These are phyloP conservation scores for Ogataea trehalophila DNA, from an alignment of 805 yeast species.

Conservation along the genomic window DNA sequence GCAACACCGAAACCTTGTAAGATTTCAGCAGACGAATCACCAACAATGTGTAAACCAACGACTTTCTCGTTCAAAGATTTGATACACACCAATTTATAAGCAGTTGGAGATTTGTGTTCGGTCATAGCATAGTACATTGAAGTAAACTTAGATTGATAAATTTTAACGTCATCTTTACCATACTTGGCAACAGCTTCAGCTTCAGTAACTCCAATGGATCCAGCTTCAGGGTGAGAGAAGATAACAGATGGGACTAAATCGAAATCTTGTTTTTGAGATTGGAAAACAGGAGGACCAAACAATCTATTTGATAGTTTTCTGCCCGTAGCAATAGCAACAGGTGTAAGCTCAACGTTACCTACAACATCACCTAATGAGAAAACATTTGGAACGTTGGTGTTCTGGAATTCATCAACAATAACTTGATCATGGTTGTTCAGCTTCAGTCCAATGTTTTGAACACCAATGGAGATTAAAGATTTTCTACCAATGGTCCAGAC, in stretches of 20 bases:
- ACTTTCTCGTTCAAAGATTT: conserved; percentile 84
- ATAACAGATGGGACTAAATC: conserved; percentile 88
- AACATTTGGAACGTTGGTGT: conserved; percentile 64
- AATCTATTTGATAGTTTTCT: conserved; percentile 88
- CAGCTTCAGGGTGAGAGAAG: conserved; percentile 98
- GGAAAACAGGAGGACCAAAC: conserved; percentile 73
- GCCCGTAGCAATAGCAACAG: conserved; percentile 98
- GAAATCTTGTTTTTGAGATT: conserved; percentile 78
- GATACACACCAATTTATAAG: conserved; percentile 71
- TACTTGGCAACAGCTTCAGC: conserved; percentile 69
- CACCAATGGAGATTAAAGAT: conserved; percentile 67
- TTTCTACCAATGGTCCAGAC: conserved; percentile 95
- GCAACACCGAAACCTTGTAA: conserved; percentile 99
- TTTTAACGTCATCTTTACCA: conserved; percentile 75
- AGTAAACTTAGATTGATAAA: conserved; percentile 77
- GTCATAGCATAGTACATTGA: conserved; percentile 93
- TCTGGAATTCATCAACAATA: conserved; percentile 82
- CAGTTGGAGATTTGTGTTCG: conserved; percentile 77
- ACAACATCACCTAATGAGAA: conserved; percentile 92
- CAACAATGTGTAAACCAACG: conserved; percentile 91
- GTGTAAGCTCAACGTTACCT: conserved; percentile 91
- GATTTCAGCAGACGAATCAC: conserved; percentile 87
- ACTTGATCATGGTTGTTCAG: conserved; percentile 57
- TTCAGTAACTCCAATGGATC: conserved; percentile 85
- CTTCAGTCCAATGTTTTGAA: conserved; percentile 71